Percentiles rank a stretch among this genome's conserved stretches.
Conservation (phyloP, 352 stramenopile genomes). For the Albugo candida region DNA sequence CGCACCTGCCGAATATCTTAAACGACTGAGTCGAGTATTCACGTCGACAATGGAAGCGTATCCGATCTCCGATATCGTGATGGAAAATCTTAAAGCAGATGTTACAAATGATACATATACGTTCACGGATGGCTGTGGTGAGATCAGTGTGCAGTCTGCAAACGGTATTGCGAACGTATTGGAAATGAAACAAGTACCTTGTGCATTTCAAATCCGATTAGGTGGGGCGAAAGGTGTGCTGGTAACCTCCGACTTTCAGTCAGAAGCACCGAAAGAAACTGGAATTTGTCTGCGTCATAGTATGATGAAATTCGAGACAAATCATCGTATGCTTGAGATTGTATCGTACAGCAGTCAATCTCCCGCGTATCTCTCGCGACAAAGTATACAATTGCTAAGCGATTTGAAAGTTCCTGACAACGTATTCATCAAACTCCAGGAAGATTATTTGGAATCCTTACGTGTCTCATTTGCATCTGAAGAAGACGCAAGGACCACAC, state of each 20-base stretch:
- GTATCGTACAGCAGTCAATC: constrained; percentile 30
- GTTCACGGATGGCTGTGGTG: constrained; percentile 58
- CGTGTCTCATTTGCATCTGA: constrained; percentile 30
- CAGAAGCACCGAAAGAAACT: background rate
- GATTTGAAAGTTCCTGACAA: constrained; percentile 34
- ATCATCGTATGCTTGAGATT: constrained; percentile 46
- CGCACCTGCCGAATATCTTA: constrained; percentile 50
- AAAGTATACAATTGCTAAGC: constrained; percentile 56
- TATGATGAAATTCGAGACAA: constrained; percentile 50
- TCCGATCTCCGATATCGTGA: constrained; percentile 16
- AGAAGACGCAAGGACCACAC: constrained; percentile 18
- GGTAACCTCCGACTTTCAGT: constrained; percentile 26
- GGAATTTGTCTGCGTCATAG: constrained; percentile 29
- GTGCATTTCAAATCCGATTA: constrained; percentile 56
- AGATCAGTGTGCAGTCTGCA: constrained; percentile 25
- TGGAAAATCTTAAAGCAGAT: constrained; percentile 25
- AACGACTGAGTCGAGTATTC: constrained; percentile 54
- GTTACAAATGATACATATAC: constrained; percentile 20
- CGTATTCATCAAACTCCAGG: constrained; percentile 46
- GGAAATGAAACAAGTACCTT: constrained; percentile 19
- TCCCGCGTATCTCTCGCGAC: constrained; percentile 42
- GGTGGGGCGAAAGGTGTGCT: constrained; percentile 57
- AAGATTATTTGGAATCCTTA: constrained; percentile 39
- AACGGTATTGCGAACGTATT: constrained; percentile 18
- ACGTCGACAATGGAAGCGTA: constrained; percentile 42